phyloP scores from a whole-genome alignment of 2,329 filamentous ascomycete genomes.

The Fusarium beomiforme region DNA sequence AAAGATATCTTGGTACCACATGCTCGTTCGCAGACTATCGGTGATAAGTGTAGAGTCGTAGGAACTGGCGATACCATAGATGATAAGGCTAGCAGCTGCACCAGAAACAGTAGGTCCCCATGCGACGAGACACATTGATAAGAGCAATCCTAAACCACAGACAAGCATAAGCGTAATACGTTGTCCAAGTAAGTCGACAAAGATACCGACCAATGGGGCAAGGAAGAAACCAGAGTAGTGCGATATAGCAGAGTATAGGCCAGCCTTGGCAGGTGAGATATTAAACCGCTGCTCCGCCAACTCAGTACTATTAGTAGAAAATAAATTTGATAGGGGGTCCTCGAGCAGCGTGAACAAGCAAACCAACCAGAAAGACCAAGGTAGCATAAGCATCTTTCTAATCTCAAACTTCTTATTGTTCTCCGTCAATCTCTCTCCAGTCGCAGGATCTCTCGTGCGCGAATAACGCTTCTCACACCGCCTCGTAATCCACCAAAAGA shows the following conservation, averaged over 20 bases:
- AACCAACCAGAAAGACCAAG: slow-evolving; percentile 69
- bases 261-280: slow-evolving; percentile 62
- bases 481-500: slow-evolving; percentile 66
- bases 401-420: slow-evolving; percentile 67
- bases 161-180: slow-evolving; percentile 64
- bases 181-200: slow-evolving; percentile 66
- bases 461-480: slow-evolving; percentile 59
- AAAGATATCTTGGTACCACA: slow-evolving; percentile 69
- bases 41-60: slow-evolving; percentile 69
- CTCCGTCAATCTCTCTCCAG: slow-evolving; percentile 68
- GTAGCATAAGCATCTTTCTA: slow-evolving; percentile 64
- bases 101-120: slow-evolving; percentile 60
- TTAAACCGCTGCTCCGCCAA: slow-evolving; percentile 68
- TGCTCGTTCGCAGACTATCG: slow-evolving; percentile 67
- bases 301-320: slow-evolving; percentile 68
- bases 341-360: slow-evolving; percentile 66
- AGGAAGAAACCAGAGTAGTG: slow-evolving; percentile 68
- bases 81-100: slow-evolving; percentile 67
- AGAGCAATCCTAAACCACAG: slow-evolving; percentile 58
- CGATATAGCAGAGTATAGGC: slow-evolving; percentile 67
- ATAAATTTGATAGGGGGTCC: slow-evolving; percentile 64
- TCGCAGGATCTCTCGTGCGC: slow-evolving; percentile 62
- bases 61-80: slow-evolving; percentile 65
- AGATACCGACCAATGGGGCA: slow-evolving; percentile 64
- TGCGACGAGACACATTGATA: slow-evolving; percentile 64